Base-by-base conservation (phyloP, 2,329 filamentous ascomycete genomes). In the Botrytis cinerea region DNA sequence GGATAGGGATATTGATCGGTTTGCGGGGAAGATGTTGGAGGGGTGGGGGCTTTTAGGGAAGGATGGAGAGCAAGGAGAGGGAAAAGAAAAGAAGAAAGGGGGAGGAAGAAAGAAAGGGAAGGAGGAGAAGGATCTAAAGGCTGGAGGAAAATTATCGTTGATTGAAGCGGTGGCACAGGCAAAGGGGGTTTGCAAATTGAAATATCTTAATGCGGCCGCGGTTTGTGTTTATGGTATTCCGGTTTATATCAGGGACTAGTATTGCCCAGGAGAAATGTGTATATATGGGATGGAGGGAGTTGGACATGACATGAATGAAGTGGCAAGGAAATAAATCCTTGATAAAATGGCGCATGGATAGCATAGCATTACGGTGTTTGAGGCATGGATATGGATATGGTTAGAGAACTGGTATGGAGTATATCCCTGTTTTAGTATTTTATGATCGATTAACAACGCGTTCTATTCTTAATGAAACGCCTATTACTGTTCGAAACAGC, bases 171-270 rank as follows among this genome's bases (percentile, higher is more conserved):
- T 98, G 51, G 89, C 89, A 46, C 88, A 85, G 79, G 93, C 93
- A 22, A 88, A 93, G 76, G 87, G 88, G 74, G 91, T 90, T n/a
- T 98, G 96, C 83, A 90, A 93, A 78, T 89, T 99, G 84, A 89
- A 89, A 81, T 98, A 97, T 84, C 84, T 99, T 78, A 99, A 97
- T 79, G 96, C 94, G 0, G 96, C 95, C 18, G 94, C 95, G 54
- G 93, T 96, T 38, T 95, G 96, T 76, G 91, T 98, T 71, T 99
- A 98, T 84, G 96, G 96, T 25, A 92, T 99, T 80, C 96, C 96
- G 45, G 93, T 97, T 75, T 98, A 81, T 70, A 76, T 81, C 57
- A 76, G 75, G 72, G 78, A 73, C 22, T 70, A 69, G 48, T 32
- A 10, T 28, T 43, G 8, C 6, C 12, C 14, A 16, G 66, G 7